These are phyloP conservation scores for Sugiyamaella boreocaroliniensis DNA, from an alignment of 805 yeast species.

Conservation along the genomic window DNA sequence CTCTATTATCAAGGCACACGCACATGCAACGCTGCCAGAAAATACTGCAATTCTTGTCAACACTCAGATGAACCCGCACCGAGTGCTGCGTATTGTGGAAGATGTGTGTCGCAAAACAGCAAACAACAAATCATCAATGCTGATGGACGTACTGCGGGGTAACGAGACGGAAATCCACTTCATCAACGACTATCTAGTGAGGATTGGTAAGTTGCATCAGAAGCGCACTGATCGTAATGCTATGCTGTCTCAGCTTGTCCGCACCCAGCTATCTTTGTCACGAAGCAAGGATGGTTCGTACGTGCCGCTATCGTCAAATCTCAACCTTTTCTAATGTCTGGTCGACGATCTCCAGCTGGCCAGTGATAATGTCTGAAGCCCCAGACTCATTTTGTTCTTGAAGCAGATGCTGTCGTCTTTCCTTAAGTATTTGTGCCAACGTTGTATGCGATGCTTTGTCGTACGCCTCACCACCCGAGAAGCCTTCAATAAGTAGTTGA, in stretches of 20 bases:
- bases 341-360: neutral
- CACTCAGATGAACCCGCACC: constrained; percentile 19
- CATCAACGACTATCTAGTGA: constrained; percentile 73
- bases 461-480: constrained; percentile 8
- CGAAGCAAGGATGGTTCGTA: neutral
- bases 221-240: constrained; percentile 41
- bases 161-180: constrained; percentile 70
- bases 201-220: constrained; percentile 43
- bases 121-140: constrained; percentile 62
- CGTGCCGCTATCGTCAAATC: constrained; percentile 3
- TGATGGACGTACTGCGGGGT: constrained; percentile 52
- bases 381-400: neutral
- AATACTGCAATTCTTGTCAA: constrained; percentile 5
- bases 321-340: neutral
- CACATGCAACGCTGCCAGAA: constrained; percentile 23
- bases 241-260: constrained; percentile 42
- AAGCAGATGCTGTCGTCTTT: neutral
- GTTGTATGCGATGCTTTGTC: neutral
- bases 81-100: constrained; percentile 33
- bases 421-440: neutral
- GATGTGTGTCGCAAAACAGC: constrained; percentile 44
- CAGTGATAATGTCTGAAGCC: neutral
- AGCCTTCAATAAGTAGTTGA: constrained; percentile 8
- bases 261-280: constrained; percentile 24
- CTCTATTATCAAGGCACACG: constrained; percentile 34